Percentiles rank a stretch among this genome's conserved stretches.
Conservation (phyloP, 805 yeast species). For the Starmerella floris region DNA sequence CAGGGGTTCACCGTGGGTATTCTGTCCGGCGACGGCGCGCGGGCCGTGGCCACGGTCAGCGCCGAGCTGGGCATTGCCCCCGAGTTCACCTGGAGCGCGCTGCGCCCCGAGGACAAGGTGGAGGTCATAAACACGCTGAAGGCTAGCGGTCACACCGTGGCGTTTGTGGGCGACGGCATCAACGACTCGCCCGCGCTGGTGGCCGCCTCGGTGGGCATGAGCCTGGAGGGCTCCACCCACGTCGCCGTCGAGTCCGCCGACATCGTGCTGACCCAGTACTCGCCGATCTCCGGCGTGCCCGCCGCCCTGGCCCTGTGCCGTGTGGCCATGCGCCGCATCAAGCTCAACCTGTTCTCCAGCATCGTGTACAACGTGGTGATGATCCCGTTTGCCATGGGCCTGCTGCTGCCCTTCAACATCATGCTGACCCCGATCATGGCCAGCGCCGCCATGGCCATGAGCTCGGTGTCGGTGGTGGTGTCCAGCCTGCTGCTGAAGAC, state of each 20-base stretch:
- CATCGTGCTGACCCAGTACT: constrained; percentile 45
- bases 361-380: constrained; percentile 67
- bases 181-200: constrained; percentile 96
- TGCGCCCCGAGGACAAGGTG: constrained; percentile 67
- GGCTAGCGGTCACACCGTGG: constrained; percentile 44
- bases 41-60: constrained; percentile 55
- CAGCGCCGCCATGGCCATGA: constrained; percentile 84
- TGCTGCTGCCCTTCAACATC: constrained; percentile 62
- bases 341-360: constrained; percentile 75
- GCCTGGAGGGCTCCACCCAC: constrained; percentile 86
- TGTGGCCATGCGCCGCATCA: constrained; percentile 60
- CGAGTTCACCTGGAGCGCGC: constrained; percentile 56
- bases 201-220: constrained; percentile 76
- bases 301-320: constrained; percentile 54
- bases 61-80: constrained; percentile 49
- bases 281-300: constrained; percentile 30
- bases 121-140: constrained; percentile 38
- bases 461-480: constrained; percentile 76
- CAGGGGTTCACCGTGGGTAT: constrained; percentile 57
- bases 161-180: constrained; percentile 94
- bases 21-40: constrained; percentile 75
- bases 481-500: constrained; percentile 61
- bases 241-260: constrained; percentile 97
- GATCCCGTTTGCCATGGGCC: constrained; percentile 95
- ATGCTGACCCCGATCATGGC: constrained; percentile 76